A percentile compares a stretch with the other conserved stretches of the same genome.
Evolutionary conservation across 352 stramenopile genomes (phyloP).

Genomic region (Nothophytophthora sp.): DNA sequence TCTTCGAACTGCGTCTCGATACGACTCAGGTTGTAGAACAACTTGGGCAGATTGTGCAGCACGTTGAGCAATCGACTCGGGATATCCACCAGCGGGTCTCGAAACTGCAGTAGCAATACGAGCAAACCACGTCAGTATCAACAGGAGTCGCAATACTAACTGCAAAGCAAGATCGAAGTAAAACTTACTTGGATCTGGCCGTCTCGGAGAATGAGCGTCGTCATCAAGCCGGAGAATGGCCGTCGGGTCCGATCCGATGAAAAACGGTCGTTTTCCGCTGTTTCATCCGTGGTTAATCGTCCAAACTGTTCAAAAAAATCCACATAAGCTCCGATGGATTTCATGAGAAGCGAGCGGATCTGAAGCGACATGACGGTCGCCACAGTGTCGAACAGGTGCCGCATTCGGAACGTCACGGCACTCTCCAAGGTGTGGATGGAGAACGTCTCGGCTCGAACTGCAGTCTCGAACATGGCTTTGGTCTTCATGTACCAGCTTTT

Average conservation of each 20-base stretch:
- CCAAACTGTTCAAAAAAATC: constrained; percentile 70
- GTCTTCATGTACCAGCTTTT: constrained; percentile 61
- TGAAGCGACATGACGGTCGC: constrained; percentile 76
- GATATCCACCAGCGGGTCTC: constrained; percentile 52
- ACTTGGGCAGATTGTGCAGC: constrained; percentile 62
- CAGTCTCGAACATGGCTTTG: constrained; percentile 50
- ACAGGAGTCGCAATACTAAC: not conserved
- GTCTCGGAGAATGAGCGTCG: constrained; percentile 15
- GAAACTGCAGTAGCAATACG: constrained; percentile 28
- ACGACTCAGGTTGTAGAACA: constrained; percentile 67
- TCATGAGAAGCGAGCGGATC: constrained; percentile 60
- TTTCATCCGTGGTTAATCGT: constrained; percentile 1
- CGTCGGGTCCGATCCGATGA: not conserved
- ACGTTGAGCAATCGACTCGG: constrained; percentile 61
- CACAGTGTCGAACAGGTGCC: constrained; percentile 66
- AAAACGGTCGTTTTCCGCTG: constrained; percentile 1
- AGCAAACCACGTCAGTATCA: not conserved
- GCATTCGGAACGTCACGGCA: constrained; percentile 23
- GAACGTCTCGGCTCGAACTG: constrained; percentile 24
- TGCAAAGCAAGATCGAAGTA: not conserved
- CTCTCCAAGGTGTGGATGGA: constrained; percentile 21
- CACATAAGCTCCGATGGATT: constrained; percentile 65
- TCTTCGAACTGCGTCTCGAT: constrained; percentile 68
- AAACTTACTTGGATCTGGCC: constrained; percentile 24
- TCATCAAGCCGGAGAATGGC: constrained; percentile 13